Conservation (phyloP, 257 asterid species). For the Leonotis leonurus region DNA sequence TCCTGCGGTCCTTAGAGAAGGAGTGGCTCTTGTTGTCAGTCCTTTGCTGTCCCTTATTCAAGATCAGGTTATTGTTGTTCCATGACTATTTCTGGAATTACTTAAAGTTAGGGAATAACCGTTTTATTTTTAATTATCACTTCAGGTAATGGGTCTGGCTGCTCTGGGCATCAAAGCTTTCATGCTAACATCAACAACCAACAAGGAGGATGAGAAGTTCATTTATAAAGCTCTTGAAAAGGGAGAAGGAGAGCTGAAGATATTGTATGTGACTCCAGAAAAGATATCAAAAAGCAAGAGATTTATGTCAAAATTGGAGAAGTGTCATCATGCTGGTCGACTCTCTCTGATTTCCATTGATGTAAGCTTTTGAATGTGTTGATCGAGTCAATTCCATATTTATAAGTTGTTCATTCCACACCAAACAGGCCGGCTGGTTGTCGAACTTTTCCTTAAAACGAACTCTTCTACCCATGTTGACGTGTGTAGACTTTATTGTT, state of each 20-base stretch:
- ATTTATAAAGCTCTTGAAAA: constrained; percentile 85
- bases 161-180: constrained; percentile 81
- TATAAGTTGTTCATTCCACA: too few relatives aligned
- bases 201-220: constrained; percentile 83
- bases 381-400: too few relatives aligned
- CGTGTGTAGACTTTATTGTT: background rate
- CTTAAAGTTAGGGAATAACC: background rate
- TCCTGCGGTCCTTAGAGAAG: constrained; percentile 77
- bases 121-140: constrained; percentile 21
- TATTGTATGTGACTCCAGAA: constrained; percentile 91
- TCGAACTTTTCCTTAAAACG: background rate
- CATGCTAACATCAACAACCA: constrained; percentile 80
- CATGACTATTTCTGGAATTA: background rate
- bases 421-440: too few relatives aligned
- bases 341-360: constrained; percentile 89
- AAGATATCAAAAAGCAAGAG: constrained; percentile 98
- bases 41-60: constrained; percentile 96
- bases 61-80: constrained; percentile 57
- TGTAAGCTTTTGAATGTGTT: constrained; percentile 49
- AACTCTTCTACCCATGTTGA: background rate
- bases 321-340: constrained; percentile 90
- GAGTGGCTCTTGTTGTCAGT: constrained; percentile 87
- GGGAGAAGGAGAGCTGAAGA: constrained; percentile 78
- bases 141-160: constrained; percentile 90
- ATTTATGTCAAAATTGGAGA: constrained; percentile 94